Evolutionary conservation across 192 early-diverging fungal species (phyloP), one percentile per base, ranked within the genome.

Genomic region (Geranomyces michiganensis): DNA sequence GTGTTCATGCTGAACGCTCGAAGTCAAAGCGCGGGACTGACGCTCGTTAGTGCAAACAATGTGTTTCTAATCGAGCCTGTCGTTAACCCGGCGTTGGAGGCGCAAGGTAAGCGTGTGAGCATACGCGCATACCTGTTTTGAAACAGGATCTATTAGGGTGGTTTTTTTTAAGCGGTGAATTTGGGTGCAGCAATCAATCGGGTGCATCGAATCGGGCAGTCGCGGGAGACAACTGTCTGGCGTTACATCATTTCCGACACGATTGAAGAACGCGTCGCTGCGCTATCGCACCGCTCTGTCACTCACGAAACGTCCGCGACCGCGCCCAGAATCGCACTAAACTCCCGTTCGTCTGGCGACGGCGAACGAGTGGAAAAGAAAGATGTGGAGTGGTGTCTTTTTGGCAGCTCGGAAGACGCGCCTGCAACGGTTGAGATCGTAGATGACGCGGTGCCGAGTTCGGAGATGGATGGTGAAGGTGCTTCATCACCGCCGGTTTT

Each of bases 51-150:
- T 24, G 85, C 85, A n/a, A 81, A 68, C 13, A 78, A 87, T 68
- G 80, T 85, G 13, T 78, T 87, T 60, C 56, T 87, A 8, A 73
- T 87, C 55, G 85, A 87, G 65, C 85, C 85, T 9, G 72, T 84
- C 1, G 73, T 87, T 41, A 75, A 87, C 43, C 33, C 43, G 7
- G 78, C 74, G 5, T 31, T 85, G 36, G 81, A 85, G 62, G 46
- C 46, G 46, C 44, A 60, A 32, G n/a, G n/a, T n/a, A n/a, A n/a
- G n/a, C n/a, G n/a, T n/a, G n/a, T 47, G 46, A 14, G 46, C 46
- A 47, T n/a, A n/a, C n/a, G n/a, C n/a, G n/a, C n/a, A 47, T 47
- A 47, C 46, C 46, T n/a, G 13, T 12, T 59, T 59, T 59, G n/a
- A 29, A 12, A 15, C 10, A 59, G 12, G 10, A 21, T 26, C 26